These are phyloP conservation scores for Citrus sinensis DNA, from an alignment of 345 rosid species.

Conservation along the genomic window DNA sequence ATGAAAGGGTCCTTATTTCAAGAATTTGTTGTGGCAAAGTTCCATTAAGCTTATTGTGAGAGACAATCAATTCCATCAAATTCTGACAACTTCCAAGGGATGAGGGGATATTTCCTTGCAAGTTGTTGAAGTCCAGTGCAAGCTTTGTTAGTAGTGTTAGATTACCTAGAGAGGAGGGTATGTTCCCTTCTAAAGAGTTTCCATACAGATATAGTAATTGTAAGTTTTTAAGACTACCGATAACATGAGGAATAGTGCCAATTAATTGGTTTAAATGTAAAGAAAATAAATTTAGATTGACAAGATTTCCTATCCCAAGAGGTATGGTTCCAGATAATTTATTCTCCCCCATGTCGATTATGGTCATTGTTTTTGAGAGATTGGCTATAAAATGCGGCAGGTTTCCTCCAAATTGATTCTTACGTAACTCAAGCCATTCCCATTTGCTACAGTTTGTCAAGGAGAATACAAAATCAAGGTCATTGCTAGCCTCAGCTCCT, in stretches of 20 bases:
- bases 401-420: conserved; percentile 16
- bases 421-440: fast-evolving
- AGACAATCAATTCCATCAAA: not conserved
- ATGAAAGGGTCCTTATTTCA: not conserved
- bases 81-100: conserved; percentile 2
- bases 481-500: not conserved
- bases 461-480: conserved; percentile 15
- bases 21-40: not conserved
- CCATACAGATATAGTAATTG: fast-evolving
- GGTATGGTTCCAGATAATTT: conserved; percentile 1
- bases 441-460: conserved; percentile 7
- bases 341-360: fast-evolving
- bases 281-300: not conserved
- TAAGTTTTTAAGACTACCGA: not conserved
- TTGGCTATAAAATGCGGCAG: conserved; percentile 5
- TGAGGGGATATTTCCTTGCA: conserved; percentile 14
- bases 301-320: conserved; percentile 16
- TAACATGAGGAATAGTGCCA: not conserved
- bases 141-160: not conserved
- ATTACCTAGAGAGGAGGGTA: conserved; percentile 10
- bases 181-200: conserved; percentile 9
- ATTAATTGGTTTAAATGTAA: not conserved
- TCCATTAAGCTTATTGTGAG: conserved; percentile 10
- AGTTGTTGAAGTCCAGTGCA: too few relatives aligned
- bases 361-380: not conserved